phyloP scores from a whole-genome alignment of 2,329 filamentous ascomycete genomes.

The Talaromyces sp. region DNA sequence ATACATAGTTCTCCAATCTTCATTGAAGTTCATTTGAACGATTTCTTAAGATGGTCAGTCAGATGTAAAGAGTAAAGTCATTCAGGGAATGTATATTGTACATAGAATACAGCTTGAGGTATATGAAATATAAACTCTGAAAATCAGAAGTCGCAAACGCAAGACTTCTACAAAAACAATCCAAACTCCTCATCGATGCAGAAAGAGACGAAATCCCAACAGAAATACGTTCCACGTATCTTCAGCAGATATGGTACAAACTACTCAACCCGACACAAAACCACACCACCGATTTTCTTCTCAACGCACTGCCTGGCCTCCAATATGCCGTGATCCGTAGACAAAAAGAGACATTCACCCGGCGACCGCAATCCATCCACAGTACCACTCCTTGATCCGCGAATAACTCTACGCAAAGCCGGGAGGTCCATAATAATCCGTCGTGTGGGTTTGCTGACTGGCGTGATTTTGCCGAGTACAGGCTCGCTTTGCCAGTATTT shows the following conservation, averaged over 20 bases:
- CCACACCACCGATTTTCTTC: slow-evolving; percentile 74
- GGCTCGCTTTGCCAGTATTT: slow-evolving; percentile 87
- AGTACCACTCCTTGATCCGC: slow-evolving; percentile 65
- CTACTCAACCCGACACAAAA: slow-evolving; percentile 65
- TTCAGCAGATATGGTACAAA: background rate
- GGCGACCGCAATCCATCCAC: slow-evolving; percentile 70
- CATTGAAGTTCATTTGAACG: background rate
- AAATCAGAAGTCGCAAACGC: slow-evolving; percentile 1
- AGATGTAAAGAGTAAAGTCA: background rate
- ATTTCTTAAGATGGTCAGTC: no score
- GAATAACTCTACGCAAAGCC: slow-evolving; percentile 63
- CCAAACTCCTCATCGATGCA: slow-evolving; percentile 15
- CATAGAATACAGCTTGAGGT: slow-evolving; percentile 8
- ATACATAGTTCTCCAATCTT: background rate
- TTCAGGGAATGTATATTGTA: background rate
- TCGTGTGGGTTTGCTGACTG: slow-evolving; percentile 73
- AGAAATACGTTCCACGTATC: background rate
- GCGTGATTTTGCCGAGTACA: slow-evolving; percentile 65
- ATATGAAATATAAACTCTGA: slow-evolving; percentile 5
- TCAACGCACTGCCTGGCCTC: slow-evolving; percentile 81
- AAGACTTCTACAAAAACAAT: slow-evolving; percentile 3
- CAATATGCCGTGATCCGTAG: slow-evolving; percentile 73
- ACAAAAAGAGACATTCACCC: slow-evolving; percentile 79
- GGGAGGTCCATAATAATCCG: slow-evolving; percentile 64
- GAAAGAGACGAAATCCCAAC: background rate